A percentile compares a stretch with the other conserved stretches of the same genome.
Conservation (phyloP, 2,329 filamentous ascomycete species). For the Fusarium sp. region DNA sequence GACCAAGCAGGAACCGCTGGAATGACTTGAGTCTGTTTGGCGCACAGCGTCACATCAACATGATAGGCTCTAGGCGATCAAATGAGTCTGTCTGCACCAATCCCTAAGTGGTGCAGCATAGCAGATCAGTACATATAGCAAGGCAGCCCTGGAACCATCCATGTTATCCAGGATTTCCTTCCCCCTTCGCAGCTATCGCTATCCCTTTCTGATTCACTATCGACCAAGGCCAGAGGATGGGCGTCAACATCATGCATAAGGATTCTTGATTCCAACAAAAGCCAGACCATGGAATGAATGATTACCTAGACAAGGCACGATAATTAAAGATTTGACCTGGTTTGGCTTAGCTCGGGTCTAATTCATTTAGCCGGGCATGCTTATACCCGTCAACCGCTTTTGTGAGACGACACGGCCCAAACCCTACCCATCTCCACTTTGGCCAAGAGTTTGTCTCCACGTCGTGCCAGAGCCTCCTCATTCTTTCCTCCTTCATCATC, state of each 20-base stretch:
- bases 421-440: conserved; percentile 27
- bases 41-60: conserved; percentile 39
- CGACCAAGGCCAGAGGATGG: not conserved
- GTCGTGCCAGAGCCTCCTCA: conserved; percentile 25
- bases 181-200: not conserved
- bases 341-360: conserved; percentile 11
- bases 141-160: conserved; percentile 25
- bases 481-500: conserved; percentile 41
- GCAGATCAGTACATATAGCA: conserved; percentile 31
- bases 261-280: conserved; percentile 9
- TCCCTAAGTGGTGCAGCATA: not conserved
- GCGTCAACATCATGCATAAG: not conserved
- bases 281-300: not conserved
- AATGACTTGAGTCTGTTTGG: conserved; percentile 13
- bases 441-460: conserved; percentile 27
- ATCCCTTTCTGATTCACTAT: not conserved
- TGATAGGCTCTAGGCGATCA: conserved; percentile 39
- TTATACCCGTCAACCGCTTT: conserved; percentile 4
- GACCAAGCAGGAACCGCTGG: conserved; percentile 20
- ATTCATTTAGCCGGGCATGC: conserved; percentile 22
- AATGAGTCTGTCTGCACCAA: conserved; percentile 4
- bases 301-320: too few species aligned
- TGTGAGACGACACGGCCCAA: conserved; percentile 9
- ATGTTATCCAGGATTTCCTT: not conserved
- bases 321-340: conserved; percentile 1